Percentiles rank a stretch among this genome's conserved stretches.
Evolutionary conservation across 163 green algal species (phyloP).

Genomic region (Chlamydomonas reinhardtii): DNA sequence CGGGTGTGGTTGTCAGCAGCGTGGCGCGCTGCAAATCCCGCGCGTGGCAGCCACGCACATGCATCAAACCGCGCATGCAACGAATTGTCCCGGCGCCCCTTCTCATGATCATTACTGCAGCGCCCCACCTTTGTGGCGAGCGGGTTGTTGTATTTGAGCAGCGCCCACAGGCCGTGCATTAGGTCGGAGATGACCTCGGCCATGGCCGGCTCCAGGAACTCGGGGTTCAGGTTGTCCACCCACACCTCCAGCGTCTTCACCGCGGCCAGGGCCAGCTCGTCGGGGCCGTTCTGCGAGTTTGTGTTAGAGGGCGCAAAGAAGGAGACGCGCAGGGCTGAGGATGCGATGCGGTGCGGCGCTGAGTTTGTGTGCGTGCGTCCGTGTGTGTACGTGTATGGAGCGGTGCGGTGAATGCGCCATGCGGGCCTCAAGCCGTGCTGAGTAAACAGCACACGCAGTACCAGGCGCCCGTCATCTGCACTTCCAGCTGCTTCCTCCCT

Average conservation of each 20-base stretch:
- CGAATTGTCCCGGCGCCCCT: too few relatives aligned
- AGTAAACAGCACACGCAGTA: too few relatives aligned
- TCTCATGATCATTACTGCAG: too few relatives aligned
- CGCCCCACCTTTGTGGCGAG: constrained; percentile 45
- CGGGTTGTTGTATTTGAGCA: constrained; percentile 58
- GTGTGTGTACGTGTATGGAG: too few relatives aligned
- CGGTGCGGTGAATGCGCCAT: background rate
- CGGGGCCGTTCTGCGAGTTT: constrained; percentile 48
- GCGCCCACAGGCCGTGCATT: constrained; percentile 68
- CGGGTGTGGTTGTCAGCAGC: too few relatives aligned
- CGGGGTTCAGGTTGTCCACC: constrained; percentile 97
- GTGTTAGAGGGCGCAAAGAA: background rate
- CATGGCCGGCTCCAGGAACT: constrained; percentile 95
- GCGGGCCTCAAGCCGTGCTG: background rate
- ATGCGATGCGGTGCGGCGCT: too few relatives aligned
- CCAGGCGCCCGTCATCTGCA: too few relatives aligned
- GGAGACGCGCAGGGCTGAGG: too few relatives aligned
- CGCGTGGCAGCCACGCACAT: too few relatives aligned
- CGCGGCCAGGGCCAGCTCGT: constrained; percentile 65
- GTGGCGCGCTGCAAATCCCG: too few relatives aligned
- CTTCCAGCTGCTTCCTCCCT: too few relatives aligned
- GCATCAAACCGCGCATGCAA: too few relatives aligned
- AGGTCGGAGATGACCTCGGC: constrained; percentile 75
- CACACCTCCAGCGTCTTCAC: constrained; percentile 79
- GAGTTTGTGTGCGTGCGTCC: background rate